Conservation (phyloP, 202 grass and related monocot genomes). For the Setaria italica region DNA sequence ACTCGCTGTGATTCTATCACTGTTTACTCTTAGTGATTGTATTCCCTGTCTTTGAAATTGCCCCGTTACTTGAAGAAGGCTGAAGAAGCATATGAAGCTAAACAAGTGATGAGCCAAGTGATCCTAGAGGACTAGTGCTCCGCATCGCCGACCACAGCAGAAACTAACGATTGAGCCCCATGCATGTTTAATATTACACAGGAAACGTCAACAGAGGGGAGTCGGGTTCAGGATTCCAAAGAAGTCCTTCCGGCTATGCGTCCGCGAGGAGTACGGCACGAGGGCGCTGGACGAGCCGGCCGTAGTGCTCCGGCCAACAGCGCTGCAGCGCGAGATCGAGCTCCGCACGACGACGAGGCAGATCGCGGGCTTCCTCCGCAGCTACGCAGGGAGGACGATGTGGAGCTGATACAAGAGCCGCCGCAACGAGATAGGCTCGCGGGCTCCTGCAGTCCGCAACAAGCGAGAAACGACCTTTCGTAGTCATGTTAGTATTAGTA, state of each 20-base stretch:
- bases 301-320: background rate
- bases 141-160: no score
- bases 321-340: background rate
- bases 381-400: background rate
- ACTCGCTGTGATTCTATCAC: no score
- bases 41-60: background rate
- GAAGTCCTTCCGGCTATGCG: background rate
- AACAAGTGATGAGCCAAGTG: background rate
- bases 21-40: no score
- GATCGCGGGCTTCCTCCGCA: background rate
- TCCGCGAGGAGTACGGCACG: conserved; percentile 6
- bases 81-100: background rate
- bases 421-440: no score
- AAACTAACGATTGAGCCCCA: background rate
- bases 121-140: background rate
- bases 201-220: background rate
- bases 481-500: no score
- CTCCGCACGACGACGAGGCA: background rate
- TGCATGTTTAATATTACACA: background rate
- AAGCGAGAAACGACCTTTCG: no score
- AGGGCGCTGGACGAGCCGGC: background rate
- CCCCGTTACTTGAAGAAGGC: background rate
- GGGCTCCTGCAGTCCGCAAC: no score
- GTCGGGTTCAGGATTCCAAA: background rate
- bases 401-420: background rate